Evolutionary conservation across 2,329 filamentous ascomycete genomes (phyloP), one percentile per base, ranked within the genome.

Genomic region (Thermomyces lanuginosus): DNA sequence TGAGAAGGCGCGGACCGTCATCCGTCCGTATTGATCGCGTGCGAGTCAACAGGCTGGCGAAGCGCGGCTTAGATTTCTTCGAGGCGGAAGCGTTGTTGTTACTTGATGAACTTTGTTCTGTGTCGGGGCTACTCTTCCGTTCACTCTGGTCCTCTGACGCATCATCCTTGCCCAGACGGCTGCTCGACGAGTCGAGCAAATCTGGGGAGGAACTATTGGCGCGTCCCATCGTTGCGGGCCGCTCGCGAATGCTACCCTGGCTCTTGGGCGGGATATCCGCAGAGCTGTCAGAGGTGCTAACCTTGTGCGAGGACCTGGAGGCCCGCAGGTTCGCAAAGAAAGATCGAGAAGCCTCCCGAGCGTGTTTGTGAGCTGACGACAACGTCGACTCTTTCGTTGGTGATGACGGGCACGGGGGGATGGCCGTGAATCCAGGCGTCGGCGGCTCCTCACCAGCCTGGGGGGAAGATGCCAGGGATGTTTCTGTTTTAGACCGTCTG

Each of bases 321-420:
- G 56, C 56, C 41, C 58, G 60, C 22, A 61, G 43, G 30, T 50
- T 60, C 8, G 56, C 52, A 32, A 61, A 61, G 29, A 61, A 60
- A 3, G 55, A 58, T 25, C 50, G 54, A 3, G 58, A 61, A 3
- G 49, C 40, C 33, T 61, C 58, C 29, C 58, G 52, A 8, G 40
- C 42, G 33, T 61, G 58, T 32, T 54, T 56, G n/a, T n/a, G n/a
- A n/a, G n/a, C n/a, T n/a, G n/a, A n/a, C n/a, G n/a, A n/a, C n/a
- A n/a, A n/a, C 8, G 44, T 38, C 5, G 49, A 37, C 23, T 55
- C 45, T 34, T 48, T 53, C n/a, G n/a, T n/a, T 6, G 56, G 50
- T 1, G 56, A 59, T 11, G 55, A 48, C 29, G 57, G 55, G 25
- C 55, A 53, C 36, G 52, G 56, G 18, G 56, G 56, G 31, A 60